Evolutionary conservation across 495 filamentous ascomycete species (phyloP), one percentile per base, ranked within the genome.

Genomic region (Bacidia gigantensis): DNA sequence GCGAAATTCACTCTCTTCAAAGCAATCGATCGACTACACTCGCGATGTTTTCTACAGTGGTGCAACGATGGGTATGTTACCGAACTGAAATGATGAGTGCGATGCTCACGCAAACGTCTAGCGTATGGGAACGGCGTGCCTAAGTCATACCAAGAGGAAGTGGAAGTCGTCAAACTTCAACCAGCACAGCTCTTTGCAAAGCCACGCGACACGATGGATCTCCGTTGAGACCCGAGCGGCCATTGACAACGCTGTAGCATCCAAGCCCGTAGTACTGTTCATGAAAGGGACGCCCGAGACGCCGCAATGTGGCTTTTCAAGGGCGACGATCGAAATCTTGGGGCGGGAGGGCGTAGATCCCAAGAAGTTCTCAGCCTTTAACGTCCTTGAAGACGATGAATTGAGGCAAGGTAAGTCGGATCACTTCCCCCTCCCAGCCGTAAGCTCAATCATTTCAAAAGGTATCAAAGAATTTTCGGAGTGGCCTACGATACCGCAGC

Each of bases 401-500:
- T 66, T 98, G 52, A 75, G 93, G 56, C 70, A 84, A 68, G 92
- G 89, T 95, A 71, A 58, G 79, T 65, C 32, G 29, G n/a, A 21
- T n/a, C n/a, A n/a, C n/a, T n/a, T n/a, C n/a, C n/a, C n/a, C n/a
- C n/a, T n/a, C n/a, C n/a, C n/a, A n/a, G n/a, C 10, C 26, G 14
- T 10, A 21, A 22, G 38, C 32, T 56, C 1, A 12, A n/a, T n/a
- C n/a, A n/a, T n/a, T n/a, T n/a, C n/a, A 35, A 22, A 44, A 95
- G 89, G 93, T 40, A 90, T 98, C 67, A 98, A 98, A 65, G 89
- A 98, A 65, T 98, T 87, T 73, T 94, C 88, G 3, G 90, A 95
- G 62, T 98, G 92, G 92, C 92, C 92, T 9, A 98, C 92, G 21
- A 97, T 98, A 64, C 92, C 92, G 1, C 92, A 97, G 65, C 75